Conservation (phyloP, 1,284 basidiomycete species). For the Ganoderma lucidum region DNA sequence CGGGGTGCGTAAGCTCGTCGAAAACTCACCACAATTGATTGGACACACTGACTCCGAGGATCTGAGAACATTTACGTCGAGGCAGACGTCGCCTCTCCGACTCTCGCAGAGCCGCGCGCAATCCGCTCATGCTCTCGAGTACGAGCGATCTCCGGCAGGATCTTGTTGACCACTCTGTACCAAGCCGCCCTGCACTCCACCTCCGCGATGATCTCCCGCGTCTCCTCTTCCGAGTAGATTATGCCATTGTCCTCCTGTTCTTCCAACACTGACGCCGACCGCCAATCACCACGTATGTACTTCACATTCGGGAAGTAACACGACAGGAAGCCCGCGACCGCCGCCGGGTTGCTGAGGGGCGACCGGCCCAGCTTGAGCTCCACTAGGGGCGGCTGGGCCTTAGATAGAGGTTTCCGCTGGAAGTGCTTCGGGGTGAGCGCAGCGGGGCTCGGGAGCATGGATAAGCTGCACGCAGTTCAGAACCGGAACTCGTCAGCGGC, state of each 20-base stretch:
- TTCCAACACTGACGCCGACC: not conserved
- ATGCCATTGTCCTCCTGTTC: not conserved
- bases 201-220: slow-evolving; percentile 10
- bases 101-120: not conserved
- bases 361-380: slow-evolving; percentile 14
- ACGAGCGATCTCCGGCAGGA: not conserved
- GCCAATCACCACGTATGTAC: not conserved
- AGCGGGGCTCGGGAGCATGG: not conserved
- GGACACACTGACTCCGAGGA: too few species aligned
- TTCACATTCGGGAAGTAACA: slow-evolving; percentile 10
- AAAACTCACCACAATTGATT: too few species aligned
- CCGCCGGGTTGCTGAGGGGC: not conserved
- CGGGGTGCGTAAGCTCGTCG: too few species aligned
- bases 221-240: slow-evolving; percentile 7
- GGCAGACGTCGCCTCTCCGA: not conserved
- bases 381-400: not conserved
- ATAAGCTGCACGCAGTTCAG: not conserved
- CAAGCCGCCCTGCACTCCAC: not conserved
- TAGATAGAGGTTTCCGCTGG: not conserved
- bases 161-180: not conserved
- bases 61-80: not conserved
- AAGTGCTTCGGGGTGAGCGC: not conserved
- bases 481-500: not conserved
- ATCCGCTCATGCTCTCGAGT: not conserved
- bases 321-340: slow-evolving; percentile 13